Conservation (phyloP, 108 stramenopile genomes). For the Nitzschia sp. region DNA sequence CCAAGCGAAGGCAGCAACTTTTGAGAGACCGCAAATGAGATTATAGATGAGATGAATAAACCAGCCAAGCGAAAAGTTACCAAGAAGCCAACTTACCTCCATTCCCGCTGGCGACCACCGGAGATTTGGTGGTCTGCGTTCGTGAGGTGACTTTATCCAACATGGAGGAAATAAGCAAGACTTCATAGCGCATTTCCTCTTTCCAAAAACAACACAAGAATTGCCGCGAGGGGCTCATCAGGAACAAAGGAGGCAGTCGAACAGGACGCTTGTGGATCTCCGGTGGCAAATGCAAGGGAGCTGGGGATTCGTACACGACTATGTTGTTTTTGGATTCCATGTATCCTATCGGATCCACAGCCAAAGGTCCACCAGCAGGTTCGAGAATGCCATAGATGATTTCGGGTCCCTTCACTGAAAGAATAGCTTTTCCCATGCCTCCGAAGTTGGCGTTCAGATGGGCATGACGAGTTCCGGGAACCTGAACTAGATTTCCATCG, state of each 20-base stretch:
- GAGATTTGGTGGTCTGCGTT: conserved; percentile 34
- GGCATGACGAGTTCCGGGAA: conserved; percentile 37
- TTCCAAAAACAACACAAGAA: conserved; percentile 73
- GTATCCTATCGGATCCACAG: conserved; percentile 18
- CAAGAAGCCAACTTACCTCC: conserved; percentile 20
- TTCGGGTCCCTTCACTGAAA: conserved; percentile 30
- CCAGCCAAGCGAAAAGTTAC: background rate
- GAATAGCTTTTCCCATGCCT: conserved; percentile 32
- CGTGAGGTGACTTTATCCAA: conserved; percentile 37
- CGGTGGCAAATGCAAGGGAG: conserved; percentile 43
- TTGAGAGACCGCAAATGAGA: no score
- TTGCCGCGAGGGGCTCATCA: conserved; percentile 67
- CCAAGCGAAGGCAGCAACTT: conserved; percentile 77
- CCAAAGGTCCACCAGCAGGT: conserved; percentile 6
- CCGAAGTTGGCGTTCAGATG: conserved; percentile 51
- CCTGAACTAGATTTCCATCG: conserved; percentile 33
- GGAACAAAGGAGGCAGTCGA: conserved; percentile 54
- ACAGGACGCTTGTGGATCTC: conserved; percentile 46
- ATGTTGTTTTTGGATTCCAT: conserved; percentile 34
- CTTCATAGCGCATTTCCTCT: conserved; percentile 70
- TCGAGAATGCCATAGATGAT: conserved; percentile 43
- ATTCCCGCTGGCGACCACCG: conserved; percentile 65
- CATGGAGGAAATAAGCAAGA: conserved; percentile 62
- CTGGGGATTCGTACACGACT: conserved; percentile 48
- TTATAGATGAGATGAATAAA: no score